Base-by-base conservation (phyloP, 768 basidiomycete genomes). In the Kwoniella pini region DNA sequence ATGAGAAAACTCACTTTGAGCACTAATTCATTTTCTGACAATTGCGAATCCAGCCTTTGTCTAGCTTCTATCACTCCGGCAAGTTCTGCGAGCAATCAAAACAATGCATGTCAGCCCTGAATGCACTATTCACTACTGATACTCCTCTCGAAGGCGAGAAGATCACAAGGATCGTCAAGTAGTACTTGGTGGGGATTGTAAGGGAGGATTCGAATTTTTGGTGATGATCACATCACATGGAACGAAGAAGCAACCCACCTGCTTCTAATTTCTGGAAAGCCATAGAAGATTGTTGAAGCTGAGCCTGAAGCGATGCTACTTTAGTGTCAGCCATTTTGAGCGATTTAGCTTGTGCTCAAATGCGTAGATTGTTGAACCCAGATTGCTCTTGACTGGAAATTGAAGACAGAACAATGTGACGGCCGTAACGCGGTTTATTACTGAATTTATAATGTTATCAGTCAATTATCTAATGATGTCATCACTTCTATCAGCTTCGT, bases 11-110 rank as follows among this genome's bases (percentile, higher is more conserved):
- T 19, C 38, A 88, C 94, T 84, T 94, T 90, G 76, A 91, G 86
- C 44, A 97, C 95, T 48, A 86, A 81, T 77, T 96, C 90, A 79
- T 93, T 96, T 80, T 97, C 95, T 5, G 88, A 87, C 43, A 88
- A 80, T 75, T 96, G 93, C 0, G 91, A 86, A 63, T 95, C 95
- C n/a, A 97, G 83, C 54, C 85, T 84, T 69, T 95, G 91, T 43
- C 89, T 83, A 13, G 86, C 87, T 66, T 92, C 90, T 36, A 98
- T 87, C 3, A 84, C 82, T 56, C 81, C 82, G 0, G 86, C 82
- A 39, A 92, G 80, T 62, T 94, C 90, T 82, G 64, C 1, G 26
- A 40, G 28, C 6, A 10, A 48, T 40, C 38, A 10, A 61, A 13
- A 36, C 5, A 36, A 50, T 30, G 17, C 45, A 30, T 7, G 51